Conservation (phyloP, 768 basidiomycete genomes). For the Suillus decipiens region DNA sequence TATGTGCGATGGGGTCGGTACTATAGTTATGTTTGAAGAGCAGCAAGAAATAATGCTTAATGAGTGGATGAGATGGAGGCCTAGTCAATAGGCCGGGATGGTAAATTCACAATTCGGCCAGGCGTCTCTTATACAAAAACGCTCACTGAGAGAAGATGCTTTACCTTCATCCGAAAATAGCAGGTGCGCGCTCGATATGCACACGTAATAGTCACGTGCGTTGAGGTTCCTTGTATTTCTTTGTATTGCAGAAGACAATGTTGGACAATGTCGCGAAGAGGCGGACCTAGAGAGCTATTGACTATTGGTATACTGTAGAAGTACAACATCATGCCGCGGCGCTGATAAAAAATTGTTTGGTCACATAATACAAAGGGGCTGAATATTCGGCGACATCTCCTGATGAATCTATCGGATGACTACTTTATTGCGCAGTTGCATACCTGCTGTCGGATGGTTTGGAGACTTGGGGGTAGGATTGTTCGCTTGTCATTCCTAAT, state of each 20-base stretch:
- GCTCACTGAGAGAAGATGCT: slow-evolving; percentile 7
- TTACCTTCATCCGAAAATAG: slow-evolving; percentile 19
- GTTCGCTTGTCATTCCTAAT: too few species aligned
- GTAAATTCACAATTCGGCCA: not conserved
- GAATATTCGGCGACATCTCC: not conserved
- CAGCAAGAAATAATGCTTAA: not conserved
- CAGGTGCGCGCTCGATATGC: slow-evolving; percentile 1
- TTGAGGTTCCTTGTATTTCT: slow-evolving; percentile 14
- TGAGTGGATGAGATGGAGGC: slow-evolving; percentile 5
- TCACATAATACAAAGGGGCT: not conserved
- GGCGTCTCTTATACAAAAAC: slow-evolving; percentile 12
- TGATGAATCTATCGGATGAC: not conserved
- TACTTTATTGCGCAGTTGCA: slow-evolving; percentile 25
- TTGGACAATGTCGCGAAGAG: not conserved
- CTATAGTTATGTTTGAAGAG: not conserved
- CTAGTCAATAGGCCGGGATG: slow-evolving; percentile 18
- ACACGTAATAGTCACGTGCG: slow-evolving; percentile 10
- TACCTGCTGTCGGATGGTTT: slow-evolving; percentile 1
- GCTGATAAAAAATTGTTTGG: not conserved
- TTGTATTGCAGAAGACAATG: slow-evolving; percentile 1
- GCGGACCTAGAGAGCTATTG: not conserved
- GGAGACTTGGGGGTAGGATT: too few species aligned
- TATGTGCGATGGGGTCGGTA: not conserved
- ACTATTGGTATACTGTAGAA: not conserved
- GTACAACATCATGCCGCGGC: not conserved